Percentiles rank a stretch among this genome's conserved stretches.
Conservation (phyloP, 108 stramenopile genomes). For the Cylindrotheca closterium region DNA sequence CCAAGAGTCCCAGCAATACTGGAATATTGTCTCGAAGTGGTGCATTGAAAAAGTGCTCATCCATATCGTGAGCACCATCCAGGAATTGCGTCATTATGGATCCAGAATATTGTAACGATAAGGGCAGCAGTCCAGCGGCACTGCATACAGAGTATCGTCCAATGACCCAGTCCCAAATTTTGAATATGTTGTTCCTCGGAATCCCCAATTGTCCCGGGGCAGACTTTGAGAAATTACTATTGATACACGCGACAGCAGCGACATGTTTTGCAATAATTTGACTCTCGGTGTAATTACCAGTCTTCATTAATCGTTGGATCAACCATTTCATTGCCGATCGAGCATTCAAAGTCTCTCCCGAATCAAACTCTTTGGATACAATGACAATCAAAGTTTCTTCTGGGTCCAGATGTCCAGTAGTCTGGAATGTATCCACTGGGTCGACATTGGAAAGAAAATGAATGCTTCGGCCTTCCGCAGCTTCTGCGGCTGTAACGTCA, state of each 20-base stretch:
- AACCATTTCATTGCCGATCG: conserved; percentile 88
- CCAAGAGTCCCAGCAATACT: conserved; percentile 93
- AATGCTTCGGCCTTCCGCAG: conserved; percentile 65
- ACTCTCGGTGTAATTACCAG: conserved; percentile 28
- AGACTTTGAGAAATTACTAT: conserved; percentile 23
- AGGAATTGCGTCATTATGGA: conserved; percentile 79
- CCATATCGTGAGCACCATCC: conserved; percentile 95
- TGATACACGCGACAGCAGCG: conserved; percentile 69
- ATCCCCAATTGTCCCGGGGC: conserved; percentile 74
- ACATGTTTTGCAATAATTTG: conserved; percentile 80
- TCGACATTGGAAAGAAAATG: conserved; percentile 96
- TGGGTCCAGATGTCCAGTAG: conserved; percentile 71
- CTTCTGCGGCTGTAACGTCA: conserved; percentile 48
- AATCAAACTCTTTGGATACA: conserved; percentile 88
- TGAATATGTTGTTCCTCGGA: conserved; percentile 80
- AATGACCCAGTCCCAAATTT: conserved; percentile 97
- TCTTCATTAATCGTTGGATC: conserved; percentile 33
- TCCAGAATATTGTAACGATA: conserved; percentile 89
- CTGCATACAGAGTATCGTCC: conserved; percentile 90
- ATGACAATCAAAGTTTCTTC: conserved; percentile 84
- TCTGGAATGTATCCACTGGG: conserved; percentile 92
- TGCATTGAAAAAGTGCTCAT: conserved; percentile 96
- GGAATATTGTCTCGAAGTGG: conserved; percentile 95
- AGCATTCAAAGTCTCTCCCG: conserved; percentile 71
- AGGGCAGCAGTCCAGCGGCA: conserved; percentile 84